These are phyloP conservation scores for Pseudogymnoascus sp. DNA, from an alignment of 2,329 filamentous ascomycete species.

Conservation along the genomic window DNA sequence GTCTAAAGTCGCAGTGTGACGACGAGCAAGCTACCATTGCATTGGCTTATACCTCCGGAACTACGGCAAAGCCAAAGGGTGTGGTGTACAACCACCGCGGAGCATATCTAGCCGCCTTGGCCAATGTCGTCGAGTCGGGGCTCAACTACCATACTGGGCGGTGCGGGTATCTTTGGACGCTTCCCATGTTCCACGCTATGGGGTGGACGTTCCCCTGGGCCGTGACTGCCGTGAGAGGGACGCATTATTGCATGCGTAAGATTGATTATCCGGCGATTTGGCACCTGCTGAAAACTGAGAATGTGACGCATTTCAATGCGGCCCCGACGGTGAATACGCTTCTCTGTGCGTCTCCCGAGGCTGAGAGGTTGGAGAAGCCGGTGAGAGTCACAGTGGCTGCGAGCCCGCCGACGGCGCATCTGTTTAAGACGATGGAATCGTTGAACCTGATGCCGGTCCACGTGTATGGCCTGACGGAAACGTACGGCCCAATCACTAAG, in stretches of 20 bases:
- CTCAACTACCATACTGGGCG: conserved; percentile 65
- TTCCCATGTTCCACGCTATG: conserved; percentile 75
- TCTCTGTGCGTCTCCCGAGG: conserved; percentile 73
- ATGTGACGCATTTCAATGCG: conserved; percentile 90
- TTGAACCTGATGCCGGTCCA: conserved; percentile 88
- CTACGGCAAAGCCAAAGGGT: conserved; percentile 85
- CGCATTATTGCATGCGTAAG: conserved; percentile 89
- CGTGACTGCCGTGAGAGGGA: conserved; percentile 87
- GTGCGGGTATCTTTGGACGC: conserved; percentile 82
- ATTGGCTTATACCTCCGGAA: conserved; percentile 89
- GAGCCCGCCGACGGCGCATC: conserved; percentile 78
- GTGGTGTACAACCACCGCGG: conserved; percentile 88
- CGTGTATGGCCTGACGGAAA: conserved; percentile 84
- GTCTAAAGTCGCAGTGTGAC: conserved; percentile 57
- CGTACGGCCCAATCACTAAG: conserved; percentile 92
- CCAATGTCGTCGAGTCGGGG: conserved; percentile 81
- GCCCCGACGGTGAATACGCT: conserved; percentile 95
- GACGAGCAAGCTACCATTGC: conserved; percentile 79
- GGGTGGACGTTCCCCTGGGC: conserved; percentile 92
- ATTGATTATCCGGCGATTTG: conserved; percentile 94
- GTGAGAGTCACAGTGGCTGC: conserved; percentile 91
- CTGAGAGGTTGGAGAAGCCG: conserved; percentile 59
- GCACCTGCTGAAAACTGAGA: conserved; percentile 77
- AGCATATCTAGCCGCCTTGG: conserved; percentile 76
- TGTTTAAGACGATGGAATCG: conserved; percentile 80